Conservation (phyloP, 768 basidiomycete genomes). For the Lyophyllum shimeji region DNA sequence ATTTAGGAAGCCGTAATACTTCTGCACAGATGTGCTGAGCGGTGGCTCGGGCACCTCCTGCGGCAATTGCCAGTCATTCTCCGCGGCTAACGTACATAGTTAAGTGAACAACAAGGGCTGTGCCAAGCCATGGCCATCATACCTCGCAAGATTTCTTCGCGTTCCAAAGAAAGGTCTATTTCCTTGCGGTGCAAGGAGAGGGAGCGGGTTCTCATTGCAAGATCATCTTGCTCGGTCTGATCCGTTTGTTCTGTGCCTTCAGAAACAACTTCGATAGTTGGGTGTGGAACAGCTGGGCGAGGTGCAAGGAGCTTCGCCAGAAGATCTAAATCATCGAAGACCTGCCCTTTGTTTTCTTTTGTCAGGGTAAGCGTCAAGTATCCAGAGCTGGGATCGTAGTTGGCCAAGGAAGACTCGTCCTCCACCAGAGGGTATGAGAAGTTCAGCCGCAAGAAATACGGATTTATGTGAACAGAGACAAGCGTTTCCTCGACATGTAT, state of each 20-base stretch:
- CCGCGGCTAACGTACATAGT: constrained; percentile 50
- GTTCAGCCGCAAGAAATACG: constrained; percentile 80
- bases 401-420: constrained; percentile 68
- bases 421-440: constrained; percentile 67
- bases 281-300: constrained; percentile 35
- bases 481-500: constrained; percentile 71
- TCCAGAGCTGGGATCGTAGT: constrained; percentile 79
- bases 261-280: constrained; percentile 60
- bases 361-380: constrained; percentile 71
- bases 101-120: background rate
- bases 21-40: constrained; percentile 40
- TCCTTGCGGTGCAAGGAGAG: constrained; percentile 45
- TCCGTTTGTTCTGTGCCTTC: constrained; percentile 1
- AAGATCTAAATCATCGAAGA: constrained; percentile 77
- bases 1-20: constrained; percentile 76
- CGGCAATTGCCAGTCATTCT: constrained; percentile 78
- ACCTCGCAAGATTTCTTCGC: constrained; percentile 65
- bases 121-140: constrained; percentile 2
- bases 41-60: constrained; percentile 53
- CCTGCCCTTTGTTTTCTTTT: constrained; percentile 64
- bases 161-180: constrained; percentile 23
- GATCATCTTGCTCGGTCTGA: constrained; percentile 33
- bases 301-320: constrained; percentile 78
- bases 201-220: constrained; percentile 40
- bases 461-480: constrained; percentile 75